Base-by-base conservation (phyloP, 2,329 filamentous ascomycete species). In the Aphanocladium album region DNA sequence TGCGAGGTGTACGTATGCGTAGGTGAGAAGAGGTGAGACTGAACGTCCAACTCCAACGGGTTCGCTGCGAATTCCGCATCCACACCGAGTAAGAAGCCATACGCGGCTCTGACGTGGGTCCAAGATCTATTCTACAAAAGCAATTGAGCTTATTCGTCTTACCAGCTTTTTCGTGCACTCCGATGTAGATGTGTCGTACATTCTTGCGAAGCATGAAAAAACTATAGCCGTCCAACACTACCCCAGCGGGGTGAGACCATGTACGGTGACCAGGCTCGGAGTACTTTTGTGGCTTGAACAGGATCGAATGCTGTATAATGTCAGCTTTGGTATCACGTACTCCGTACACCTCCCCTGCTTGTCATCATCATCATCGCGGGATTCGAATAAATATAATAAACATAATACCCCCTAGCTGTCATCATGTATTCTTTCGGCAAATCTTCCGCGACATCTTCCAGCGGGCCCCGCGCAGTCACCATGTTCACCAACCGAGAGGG, bases 401-500 rank as follows among this genome's bases (percentile, higher is more conserved):
- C n/a, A n/a, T n/a, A n/a, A n/a, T n/a, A n/a, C n/a, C n/a, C n/a
- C n/a, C n/a, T n/a, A n/a, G n/a, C n/a, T n/a, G n/a, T n/a, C n/a
- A n/a, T n/a, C n/a, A n/a, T n/a, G n/a, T n/a, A n/a, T n/a, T n/a
- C n/a, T n/a, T n/a, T n/a, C n/a, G n/a, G n/a, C 33, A 35, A 12
- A 33, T 12, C 17, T 11, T 4, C 17, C 47, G 21, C 30, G 19
- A n/a, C 8, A 49, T n/a, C n/a, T n/a, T n/a, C n/a, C n/a, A n/a
- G n/a, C n/a, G n/a, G n/a, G n/a, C n/a, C n/a, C n/a, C n/a, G n/a
- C n/a, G n/a, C n/a, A n/a, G 54, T 23, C 30, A 43, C 21, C 27
- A 67, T 66, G 63, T 63, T 65, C 9, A 63, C 58, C 33, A 50
- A 49, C n/a, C 59, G 67, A 19, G 68, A 69, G 57, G 68, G 68